Percentiles rank a stretch among this genome's conserved stretches.
Evolutionary conservation across 768 basidiomycete genomes (phyloP).

Genomic region (Thelephora aurantiotincta): DNA sequence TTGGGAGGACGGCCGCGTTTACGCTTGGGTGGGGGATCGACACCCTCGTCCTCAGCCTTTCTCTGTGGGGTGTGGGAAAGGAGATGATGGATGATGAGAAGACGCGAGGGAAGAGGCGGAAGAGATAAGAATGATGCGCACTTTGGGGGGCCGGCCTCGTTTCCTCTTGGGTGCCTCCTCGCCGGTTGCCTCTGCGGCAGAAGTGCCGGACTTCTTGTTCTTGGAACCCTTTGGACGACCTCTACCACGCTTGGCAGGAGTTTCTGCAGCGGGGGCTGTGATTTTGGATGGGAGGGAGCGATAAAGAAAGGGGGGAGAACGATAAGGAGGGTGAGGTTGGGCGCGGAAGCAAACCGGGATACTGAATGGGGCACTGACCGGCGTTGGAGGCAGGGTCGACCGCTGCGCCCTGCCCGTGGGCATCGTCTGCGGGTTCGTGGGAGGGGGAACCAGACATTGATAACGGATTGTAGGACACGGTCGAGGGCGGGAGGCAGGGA

Average conservation of each 20-base stretch:
- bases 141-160: constrained; percentile 59
- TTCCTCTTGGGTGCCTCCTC: constrained; percentile 26
- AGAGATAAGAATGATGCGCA: constrained; percentile 17
- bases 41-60: constrained; percentile 30
- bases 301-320: constrained; percentile 9
- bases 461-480: constrained; percentile 12
- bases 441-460: constrained; percentile 51
- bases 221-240: constrained; percentile 88
- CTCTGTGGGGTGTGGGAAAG: constrained; percentile 22
- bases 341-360: constrained; percentile 8
- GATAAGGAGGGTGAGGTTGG: constrained; percentile 14
- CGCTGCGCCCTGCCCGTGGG: constrained; percentile 30
- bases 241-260: constrained; percentile 58
- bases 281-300: constrained; percentile 9
- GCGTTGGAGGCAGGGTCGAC: constrained; percentile 24
- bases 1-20: constrained; percentile 69
- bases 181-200: constrained; percentile 14
- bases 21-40: constrained; percentile 33
- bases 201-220: constrained; percentile 38
- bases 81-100: constrained; percentile 11
- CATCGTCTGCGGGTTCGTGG: constrained; percentile 39
- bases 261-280: constrained; percentile 23
- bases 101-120: constrained; percentile 11
- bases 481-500: constrained; percentile 18
- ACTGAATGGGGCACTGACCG: constrained; percentile 9